Evolutionary conservation across 192 early-diverging fungal species (phyloP), one percentile per base, ranked within the genome.

Genomic region (Coemansia sp.): DNA sequence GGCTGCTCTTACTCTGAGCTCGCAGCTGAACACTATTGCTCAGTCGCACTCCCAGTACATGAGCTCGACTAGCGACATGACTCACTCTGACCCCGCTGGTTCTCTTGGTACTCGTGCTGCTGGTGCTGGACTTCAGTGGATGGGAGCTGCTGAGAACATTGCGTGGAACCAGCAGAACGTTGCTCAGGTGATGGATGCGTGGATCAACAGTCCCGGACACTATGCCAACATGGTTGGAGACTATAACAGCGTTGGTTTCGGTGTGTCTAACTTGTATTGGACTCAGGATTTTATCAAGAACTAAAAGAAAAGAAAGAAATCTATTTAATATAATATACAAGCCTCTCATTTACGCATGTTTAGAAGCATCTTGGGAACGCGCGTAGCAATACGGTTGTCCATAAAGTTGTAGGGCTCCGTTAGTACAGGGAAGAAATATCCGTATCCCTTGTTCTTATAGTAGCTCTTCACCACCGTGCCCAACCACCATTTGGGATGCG

Each of bases 161-260:
- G 85, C 85, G n/a, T 70, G 68, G 72, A 79, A 76, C 64, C 70
- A 70, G 51, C 13, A 44, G 39, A 56, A 60, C 14, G 75, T 78
- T 27, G 24, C 53, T 14, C 44, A 60, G 31, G 85, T 78, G 17
- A 76, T 86, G 72, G 17, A 68, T 10, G 63, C 70, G 1, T 86
- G 83, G 84, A 79, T 41, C 56, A 66, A 77, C 41, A 86, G 85
- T 69, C 48, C 71, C 13, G 70, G 68, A 4, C 85, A 86, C 62
- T 71, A 74, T 4, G 78, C 61, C 3, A 86, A 85, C 56, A 81
- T 86, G 71, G 27, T 83, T 34, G 75, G 76, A 29, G 64, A 74
- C 66, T 70, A 67, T 35, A 73, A 37, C n/a, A 63, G 13, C 13
- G 79, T 86, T 50, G 85, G 85, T 16, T 73, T 78, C 59, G 85